Percentiles rank a stretch among this genome's conserved stretches.
phyloP scores from a whole-genome alignment of 2,329 filamentous ascomycete genomes.

The Cladosporium sp. region DNA sequence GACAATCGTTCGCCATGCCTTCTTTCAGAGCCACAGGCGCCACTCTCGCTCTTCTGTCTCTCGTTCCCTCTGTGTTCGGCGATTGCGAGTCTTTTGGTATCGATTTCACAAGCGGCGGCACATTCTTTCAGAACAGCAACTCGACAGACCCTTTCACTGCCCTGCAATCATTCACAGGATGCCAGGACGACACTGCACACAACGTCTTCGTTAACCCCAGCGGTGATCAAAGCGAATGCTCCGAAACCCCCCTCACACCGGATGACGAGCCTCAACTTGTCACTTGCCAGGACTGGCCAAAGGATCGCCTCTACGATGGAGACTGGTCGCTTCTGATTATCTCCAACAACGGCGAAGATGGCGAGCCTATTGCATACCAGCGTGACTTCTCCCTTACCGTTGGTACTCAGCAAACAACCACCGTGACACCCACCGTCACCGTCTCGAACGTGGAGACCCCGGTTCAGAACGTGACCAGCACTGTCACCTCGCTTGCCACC shows the following conservation, averaged over 20 bases:
- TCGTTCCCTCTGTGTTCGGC: constrained; percentile 9
- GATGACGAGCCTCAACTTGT: constrained; percentile 34
- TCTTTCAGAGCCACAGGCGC: constrained; percentile 9
- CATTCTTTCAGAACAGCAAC: constrained; percentile 42
- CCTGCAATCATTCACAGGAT: constrained; percentile 40
- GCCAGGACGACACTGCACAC: constrained; percentile 35
- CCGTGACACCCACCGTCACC: constrained; percentile 22
- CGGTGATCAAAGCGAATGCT: constrained; percentile 37
- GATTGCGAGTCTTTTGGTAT: constrained; percentile 27
- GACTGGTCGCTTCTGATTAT: constrained; percentile 40
- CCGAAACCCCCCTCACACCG: constrained; percentile 35
- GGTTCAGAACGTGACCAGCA: constrained; percentile 23
- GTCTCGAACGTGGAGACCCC: constrained; percentile 18
- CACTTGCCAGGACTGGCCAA: constrained; percentile 32
- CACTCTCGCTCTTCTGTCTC: constrained; percentile 11
- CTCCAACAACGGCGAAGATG: constrained; percentile 36
- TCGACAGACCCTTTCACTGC: constrained; percentile 38
- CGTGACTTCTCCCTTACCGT: constrained; percentile 36
- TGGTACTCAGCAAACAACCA: constrained; percentile 30
- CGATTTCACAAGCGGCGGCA: constrained; percentile 39
- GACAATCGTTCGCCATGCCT: constrained; percentile 10
- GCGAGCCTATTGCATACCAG: constrained; percentile 40
- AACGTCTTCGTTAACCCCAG: constrained; percentile 39
- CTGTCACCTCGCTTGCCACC: constrained; percentile 20
- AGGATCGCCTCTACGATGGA: constrained; percentile 39